Evolutionary conservation across 2,329 filamentous ascomycete genomes (phyloP).

Genomic region (Hirsutella rhossiliensis): DNA sequence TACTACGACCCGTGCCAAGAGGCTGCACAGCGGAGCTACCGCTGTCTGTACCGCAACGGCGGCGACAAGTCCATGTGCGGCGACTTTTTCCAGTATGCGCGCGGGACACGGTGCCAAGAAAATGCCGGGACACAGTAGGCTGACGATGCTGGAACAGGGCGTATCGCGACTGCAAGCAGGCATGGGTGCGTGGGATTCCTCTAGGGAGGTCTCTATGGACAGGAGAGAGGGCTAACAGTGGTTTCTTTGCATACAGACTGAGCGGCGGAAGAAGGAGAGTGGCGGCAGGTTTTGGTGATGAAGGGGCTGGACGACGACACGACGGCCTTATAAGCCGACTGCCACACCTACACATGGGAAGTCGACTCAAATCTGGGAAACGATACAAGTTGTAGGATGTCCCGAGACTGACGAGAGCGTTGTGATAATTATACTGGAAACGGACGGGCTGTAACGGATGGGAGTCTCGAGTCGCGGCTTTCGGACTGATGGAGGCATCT

Average conservation of each 20-base stretch:
- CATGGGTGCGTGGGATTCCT: constrained; percentile 55
- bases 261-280: constrained; percentile 10
- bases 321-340: background rate
- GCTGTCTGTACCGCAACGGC: constrained; percentile 77
- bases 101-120: too few species aligned
- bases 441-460: too few species aligned
- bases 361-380: too few species aligned
- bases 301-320: background rate
- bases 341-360: too few species aligned
- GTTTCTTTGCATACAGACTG: constrained; percentile 4
- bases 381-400: too few species aligned
- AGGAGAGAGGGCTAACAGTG: background rate
- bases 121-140: background rate
- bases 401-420: too few species aligned
- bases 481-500: too few species aligned
- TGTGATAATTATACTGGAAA: too few species aligned
- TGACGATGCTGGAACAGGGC: constrained; percentile 42
- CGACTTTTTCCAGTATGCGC: constrained; percentile 85
- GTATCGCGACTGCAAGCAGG: constrained; percentile 89
- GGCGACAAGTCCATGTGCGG: constrained; percentile 82
- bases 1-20: constrained; percentile 96
- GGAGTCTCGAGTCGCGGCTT: too few species aligned
- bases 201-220: background rate
- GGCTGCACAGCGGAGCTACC: constrained; percentile 72
- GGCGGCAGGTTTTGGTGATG: constrained; percentile 7